Conservation (phyloP, 768 basidiomycete species). For the Leccinum subgranulosum region DNA sequence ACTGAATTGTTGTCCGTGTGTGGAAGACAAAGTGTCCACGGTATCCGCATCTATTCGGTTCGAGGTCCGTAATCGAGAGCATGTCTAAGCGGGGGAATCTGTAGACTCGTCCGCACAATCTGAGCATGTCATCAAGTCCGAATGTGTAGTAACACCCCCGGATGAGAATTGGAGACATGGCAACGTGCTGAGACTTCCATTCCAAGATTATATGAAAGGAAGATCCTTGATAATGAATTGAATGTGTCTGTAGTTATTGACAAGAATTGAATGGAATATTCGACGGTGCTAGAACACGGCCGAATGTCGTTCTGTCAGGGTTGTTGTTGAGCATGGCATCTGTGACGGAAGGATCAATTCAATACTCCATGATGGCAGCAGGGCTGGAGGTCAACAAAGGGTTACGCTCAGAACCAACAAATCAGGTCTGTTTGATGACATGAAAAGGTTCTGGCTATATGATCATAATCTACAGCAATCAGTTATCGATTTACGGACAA, state of each 20-base stretch:
- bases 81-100: neutral
- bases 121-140: conserved; percentile 4
- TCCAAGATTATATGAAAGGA: neutral
- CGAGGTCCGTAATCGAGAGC: neutral
- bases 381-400: neutral
- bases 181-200: neutral
- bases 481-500: conserved; percentile 53
- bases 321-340: neutral
- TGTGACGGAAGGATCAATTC: neutral
- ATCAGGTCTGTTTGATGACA: neutral
- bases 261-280: neutral
- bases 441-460: neutral
- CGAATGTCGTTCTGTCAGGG: conserved; percentile 6
- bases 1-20: neutral
- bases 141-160: neutral
- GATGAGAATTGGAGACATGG: neutral
- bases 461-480: conserved; percentile 51
- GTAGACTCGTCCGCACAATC: conserved; percentile 8
- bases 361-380: neutral
- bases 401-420: neutral
- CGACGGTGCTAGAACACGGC: neutral
- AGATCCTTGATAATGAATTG: neutral
- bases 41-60: neutral
- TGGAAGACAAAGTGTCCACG: neutral
- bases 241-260: neutral